Percentiles rank a stretch among this genome's conserved stretches.
Evolutionary conservation across 352 stramenopile genomes (phyloP).

Genomic region (Bremia lactucae): DNA sequence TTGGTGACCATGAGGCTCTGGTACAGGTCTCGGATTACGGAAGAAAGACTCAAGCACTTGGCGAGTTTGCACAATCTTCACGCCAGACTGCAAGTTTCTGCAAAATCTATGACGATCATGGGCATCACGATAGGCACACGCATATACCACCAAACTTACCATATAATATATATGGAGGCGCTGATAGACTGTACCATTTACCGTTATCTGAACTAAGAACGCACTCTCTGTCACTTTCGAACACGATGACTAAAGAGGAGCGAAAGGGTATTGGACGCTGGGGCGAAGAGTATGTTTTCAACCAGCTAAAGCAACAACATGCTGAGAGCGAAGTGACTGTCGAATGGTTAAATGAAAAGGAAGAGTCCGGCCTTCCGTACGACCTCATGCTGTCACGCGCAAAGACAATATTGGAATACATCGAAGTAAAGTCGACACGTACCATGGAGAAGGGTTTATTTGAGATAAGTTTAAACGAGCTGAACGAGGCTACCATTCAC

Average conservation of each 20-base stretch:
- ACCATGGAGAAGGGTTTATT: slow-evolving; percentile 84
- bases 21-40: too few relatives aligned
- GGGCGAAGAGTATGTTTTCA: slow-evolving; percentile 75
- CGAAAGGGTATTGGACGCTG: slow-evolving; percentile 68
- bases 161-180: too few relatives aligned
- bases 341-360: slow-evolving; percentile 65
- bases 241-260: slow-evolving; percentile 67
- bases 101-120: too few relatives aligned
- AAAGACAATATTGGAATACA: slow-evolving; percentile 58
- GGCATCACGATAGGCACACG: slow-evolving; percentile 9
- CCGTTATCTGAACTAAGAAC: slow-evolving; percentile 4
- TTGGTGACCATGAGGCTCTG: slow-evolving; percentile 21
- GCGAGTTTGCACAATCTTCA: too few relatives aligned
- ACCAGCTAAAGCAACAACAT: slow-evolving; percentile 49
- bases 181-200: too few relatives aligned
- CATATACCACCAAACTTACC: slow-evolving; percentile 9
- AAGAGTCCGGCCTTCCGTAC: slow-evolving; percentile 79
- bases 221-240: slow-evolving; percentile 21
- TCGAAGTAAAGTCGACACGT: slow-evolving; percentile 80
- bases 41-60: too few relatives aligned
- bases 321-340: slow-evolving; percentile 27
- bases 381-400: slow-evolving; percentile 50
- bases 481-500: slow-evolving; percentile 70
- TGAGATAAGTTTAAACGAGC: slow-evolving; percentile 85
- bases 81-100: too few relatives aligned